Conservation (phyloP, 164 flowering plant species). For the Buxus sempervirens region DNA sequence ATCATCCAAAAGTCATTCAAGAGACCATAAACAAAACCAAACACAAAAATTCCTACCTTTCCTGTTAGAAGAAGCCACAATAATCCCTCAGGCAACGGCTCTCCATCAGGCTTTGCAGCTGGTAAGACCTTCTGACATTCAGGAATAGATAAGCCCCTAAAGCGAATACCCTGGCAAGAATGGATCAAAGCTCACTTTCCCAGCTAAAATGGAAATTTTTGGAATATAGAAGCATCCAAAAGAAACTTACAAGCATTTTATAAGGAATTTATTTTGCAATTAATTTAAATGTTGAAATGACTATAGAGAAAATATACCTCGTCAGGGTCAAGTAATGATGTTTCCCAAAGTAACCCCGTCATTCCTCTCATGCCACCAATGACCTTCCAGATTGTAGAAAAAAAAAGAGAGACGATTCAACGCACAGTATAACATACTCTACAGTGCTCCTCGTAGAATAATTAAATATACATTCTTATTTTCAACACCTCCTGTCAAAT, state of each 20-base stretch:
- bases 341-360: constrained; percentile 92
- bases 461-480: neutral
- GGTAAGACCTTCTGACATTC: constrained; percentile 91
- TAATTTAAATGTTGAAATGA: neutral
- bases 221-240: neutral
- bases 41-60: constrained; percentile 48
- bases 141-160: constrained; percentile 88
- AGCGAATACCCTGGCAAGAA: constrained; percentile 78
- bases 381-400: constrained; percentile 19
- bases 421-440: neutral
- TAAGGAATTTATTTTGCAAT: too few species aligned
- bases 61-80: constrained; percentile 96
- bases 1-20: neutral
- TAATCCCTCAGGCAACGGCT: constrained; percentile 94
- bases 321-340: constrained; percentile 92
- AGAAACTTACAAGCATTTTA: neutral
- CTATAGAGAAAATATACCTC: constrained; percentile 37
- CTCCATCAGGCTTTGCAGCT: constrained; percentile 74
- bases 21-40: neutral
- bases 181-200: constrained; percentile 7
- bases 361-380: constrained; percentile 99
- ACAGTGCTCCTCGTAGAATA: neutral
- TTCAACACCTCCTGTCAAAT: neutral
- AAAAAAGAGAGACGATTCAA: neutral
- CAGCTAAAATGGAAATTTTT: neutral